A percentile compares a stretch with the other conserved stretches of the same genome.
Conservation (phyloP, 306 rosid genomes). For the Lupinus albus region DNA sequence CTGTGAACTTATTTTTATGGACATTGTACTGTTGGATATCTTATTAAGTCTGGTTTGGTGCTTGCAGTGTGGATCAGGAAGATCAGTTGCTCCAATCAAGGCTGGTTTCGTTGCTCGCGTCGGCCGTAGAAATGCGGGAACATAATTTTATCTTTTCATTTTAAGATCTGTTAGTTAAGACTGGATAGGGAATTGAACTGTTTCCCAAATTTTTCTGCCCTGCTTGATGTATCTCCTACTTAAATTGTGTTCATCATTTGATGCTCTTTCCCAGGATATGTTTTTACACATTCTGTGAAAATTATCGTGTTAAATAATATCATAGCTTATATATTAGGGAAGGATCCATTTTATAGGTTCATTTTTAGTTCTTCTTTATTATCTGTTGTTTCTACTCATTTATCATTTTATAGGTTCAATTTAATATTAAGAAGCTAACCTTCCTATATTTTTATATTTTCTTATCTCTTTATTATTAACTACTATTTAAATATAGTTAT, state of each 20-base stretch:
- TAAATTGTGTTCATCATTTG: not conserved
- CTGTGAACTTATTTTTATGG: too few species aligned
- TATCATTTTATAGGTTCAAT: too few species aligned
- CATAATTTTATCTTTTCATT: constrained; percentile 44
- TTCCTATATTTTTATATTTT: too few species aligned
- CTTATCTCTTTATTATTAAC: too few species aligned
- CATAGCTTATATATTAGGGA: too few species aligned
- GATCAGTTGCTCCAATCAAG: constrained; percentile 93
- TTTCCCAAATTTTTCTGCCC: not conserved
- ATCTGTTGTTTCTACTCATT: too few species aligned
- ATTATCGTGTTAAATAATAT: too few species aligned
- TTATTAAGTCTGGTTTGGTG: constrained; percentile 7
- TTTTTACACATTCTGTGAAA: too few species aligned
- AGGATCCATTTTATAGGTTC: too few species aligned
- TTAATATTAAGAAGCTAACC: too few species aligned
- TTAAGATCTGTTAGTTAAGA: constrained; percentile 7
- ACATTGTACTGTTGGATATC: constrained; percentile 15
- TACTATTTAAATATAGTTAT: too few species aligned
- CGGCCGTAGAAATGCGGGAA: constrained; percentile 79
- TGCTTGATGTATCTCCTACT: not conserved
- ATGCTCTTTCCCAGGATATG: not conserved
- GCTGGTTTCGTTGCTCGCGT: constrained; percentile 98
- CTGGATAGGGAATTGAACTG: constrained; percentile 11
- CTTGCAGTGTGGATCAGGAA: constrained; percentile 89
- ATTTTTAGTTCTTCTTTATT: too few species aligned